Evolutionary conservation across 441 rosid genomes (phyloP).

Genomic region (Dalechampia spathulata): DNA sequence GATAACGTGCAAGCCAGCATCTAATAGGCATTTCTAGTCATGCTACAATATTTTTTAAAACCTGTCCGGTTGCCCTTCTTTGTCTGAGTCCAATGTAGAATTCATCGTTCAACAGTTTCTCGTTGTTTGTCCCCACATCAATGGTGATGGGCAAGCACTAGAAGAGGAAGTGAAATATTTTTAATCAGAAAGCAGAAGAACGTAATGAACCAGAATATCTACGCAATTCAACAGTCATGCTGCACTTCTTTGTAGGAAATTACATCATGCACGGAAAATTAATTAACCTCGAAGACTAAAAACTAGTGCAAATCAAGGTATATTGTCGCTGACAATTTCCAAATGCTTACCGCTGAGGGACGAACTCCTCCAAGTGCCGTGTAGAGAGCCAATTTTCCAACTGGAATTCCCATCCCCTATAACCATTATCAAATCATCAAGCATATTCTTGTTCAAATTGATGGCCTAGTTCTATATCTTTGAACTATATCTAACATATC

Average conservation of each 20-base stretch:
- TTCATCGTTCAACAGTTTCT: conserved; percentile 69
- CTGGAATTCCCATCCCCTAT: conserved; percentile 99
- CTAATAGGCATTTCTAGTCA: not conserved
- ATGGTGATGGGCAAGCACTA: conserved; percentile 89
- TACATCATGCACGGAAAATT: not conserved
- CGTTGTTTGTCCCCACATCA: conserved; percentile 92
- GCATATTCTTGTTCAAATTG: not conserved
- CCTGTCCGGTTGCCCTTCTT: conserved; percentile 84
- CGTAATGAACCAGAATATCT: not conserved
- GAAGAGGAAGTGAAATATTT: conserved; percentile 14
- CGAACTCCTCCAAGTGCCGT: conserved; percentile 91
- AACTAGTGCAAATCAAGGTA: not conserved
- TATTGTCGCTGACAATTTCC: not conserved
- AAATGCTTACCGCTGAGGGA: conserved; percentile 73
- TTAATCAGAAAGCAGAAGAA: conserved; percentile 3
- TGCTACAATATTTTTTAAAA: conserved; percentile 15
- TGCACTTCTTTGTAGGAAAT: not conserved
- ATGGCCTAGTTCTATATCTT: not conserved
- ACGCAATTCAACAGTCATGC: not conserved
- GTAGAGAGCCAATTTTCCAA: conserved; percentile 85
- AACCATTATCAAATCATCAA: conserved; percentile 7
- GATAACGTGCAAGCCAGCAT: not conserved
- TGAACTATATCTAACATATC: not conserved
- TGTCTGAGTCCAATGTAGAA: conserved; percentile 83
- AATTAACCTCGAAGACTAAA: not conserved